Evolutionary conservation across 371 early-diverging fungal species (phyloP).

Genomic region (Mucor indicus): DNA sequence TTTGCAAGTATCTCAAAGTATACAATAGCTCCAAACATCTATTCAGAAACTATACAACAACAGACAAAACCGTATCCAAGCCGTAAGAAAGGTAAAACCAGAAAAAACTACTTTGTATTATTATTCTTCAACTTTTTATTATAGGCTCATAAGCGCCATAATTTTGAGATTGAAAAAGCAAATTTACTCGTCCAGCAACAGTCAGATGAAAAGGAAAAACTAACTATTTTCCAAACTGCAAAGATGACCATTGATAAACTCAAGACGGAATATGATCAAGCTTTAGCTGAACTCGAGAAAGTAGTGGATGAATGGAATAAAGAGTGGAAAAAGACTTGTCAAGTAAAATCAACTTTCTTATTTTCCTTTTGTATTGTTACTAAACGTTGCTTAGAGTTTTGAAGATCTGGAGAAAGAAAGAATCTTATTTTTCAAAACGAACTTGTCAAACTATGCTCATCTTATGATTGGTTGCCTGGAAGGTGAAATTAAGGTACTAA

Average conservation of each 20-base stretch:
- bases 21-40: conserved; percentile 13
- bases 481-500: conserved; percentile 16
- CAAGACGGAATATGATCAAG: conserved; percentile 24
- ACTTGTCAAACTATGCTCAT: conserved; percentile 16
- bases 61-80: conserved; percentile 15
- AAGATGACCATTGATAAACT: conserved; percentile 17
- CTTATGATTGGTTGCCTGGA: conserved; percentile 15
- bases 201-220: conserved; percentile 19
- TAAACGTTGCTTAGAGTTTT: conserved; percentile 3
- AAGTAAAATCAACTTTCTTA: conserved; percentile 1
- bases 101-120: background rate
- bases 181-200: conserved; percentile 19
- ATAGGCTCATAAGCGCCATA: conserved; percentile 22
- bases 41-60: conserved; percentile 20
- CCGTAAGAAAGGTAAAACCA: conserved; percentile 15
- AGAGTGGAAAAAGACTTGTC: conserved; percentile 19
- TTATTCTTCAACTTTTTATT: background rate
- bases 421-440: conserved; percentile 15
- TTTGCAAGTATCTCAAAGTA: background rate
- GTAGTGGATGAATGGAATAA: conserved; percentile 19
- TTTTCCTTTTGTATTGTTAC: background rate
- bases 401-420: conserved; percentile 21
- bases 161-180: conserved; percentile 24
- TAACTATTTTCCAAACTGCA: conserved; percentile 11
- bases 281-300: conserved; percentile 6